Conservation (phyloP, 352 stramenopile genomes). For the Globisporangium canariense region DNA sequence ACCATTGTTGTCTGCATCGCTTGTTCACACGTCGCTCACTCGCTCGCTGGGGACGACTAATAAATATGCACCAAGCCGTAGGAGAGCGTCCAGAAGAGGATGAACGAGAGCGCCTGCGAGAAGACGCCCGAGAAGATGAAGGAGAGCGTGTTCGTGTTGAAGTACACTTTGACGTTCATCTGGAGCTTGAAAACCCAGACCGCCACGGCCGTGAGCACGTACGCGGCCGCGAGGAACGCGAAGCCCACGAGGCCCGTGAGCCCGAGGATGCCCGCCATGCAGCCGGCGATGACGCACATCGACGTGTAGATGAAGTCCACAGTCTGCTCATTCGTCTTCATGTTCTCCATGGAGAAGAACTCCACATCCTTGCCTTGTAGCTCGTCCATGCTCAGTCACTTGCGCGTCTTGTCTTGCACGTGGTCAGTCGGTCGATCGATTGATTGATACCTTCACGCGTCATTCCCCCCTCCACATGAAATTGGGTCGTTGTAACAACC, state of each 20-base stretch:
- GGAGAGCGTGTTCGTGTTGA: conserved; percentile 61
- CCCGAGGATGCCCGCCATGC: conserved; percentile 76
- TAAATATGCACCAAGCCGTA: conserved; percentile 91
- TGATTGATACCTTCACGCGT: not conserved
- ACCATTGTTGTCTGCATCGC: not conserved
- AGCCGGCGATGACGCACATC: conserved; percentile 82
- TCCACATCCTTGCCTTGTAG: conserved; percentile 72
- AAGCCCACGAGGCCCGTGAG: conserved; percentile 76
- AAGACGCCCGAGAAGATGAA: conserved; percentile 78
- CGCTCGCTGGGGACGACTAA: conserved; percentile 26
- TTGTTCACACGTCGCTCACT: not conserved
- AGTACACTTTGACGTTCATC: conserved; percentile 76
- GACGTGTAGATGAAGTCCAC: conserved; percentile 79
- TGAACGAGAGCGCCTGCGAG: conserved; percentile 78
- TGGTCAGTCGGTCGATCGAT: not conserved
- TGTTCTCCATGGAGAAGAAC: conserved; percentile 88
- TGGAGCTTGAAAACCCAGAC: conserved; percentile 73
- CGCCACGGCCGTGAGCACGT: conserved; percentile 61
- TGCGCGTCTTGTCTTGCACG: not conserved
- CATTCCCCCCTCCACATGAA: not conserved
- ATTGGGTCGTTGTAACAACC: not conserved
- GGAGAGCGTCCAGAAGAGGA: conserved; percentile 87
- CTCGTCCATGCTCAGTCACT: conserved; percentile 45
- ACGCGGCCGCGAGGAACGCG: conserved; percentile 60
- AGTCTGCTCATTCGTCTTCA: conserved; percentile 76